Conservation (phyloP, 2,329 filamentous ascomycete genomes). For the Diaporthe longicolla region DNA sequence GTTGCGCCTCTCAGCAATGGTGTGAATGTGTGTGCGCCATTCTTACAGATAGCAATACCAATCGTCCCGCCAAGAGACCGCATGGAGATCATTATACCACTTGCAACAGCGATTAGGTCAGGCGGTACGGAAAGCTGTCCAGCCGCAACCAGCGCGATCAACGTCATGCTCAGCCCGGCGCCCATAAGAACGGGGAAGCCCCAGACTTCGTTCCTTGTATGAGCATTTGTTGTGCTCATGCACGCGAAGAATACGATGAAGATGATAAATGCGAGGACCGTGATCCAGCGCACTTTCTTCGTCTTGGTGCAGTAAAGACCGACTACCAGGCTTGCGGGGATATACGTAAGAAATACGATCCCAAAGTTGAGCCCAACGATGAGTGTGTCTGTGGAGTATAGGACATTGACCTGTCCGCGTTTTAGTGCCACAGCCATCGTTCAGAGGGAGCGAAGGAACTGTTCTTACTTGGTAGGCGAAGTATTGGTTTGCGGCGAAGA, state of each 20-base stretch:
- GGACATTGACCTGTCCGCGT: constrained; percentile 45
- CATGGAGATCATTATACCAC: constrained; percentile 54
- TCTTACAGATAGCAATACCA: constrained; percentile 59
- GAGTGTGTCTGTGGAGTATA: constrained; percentile 55
- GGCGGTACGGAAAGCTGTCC: constrained; percentile 56
- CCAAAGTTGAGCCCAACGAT: constrained; percentile 52
- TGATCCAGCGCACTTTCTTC: constrained; percentile 48
- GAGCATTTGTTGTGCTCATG: constrained; percentile 52
- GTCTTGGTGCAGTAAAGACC: constrained; percentile 51
- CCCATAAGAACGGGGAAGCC: constrained; percentile 56
- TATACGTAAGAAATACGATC: constrained; percentile 51
- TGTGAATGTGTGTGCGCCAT: not conserved
- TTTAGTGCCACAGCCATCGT: not conserved
- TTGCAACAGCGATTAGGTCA: constrained; percentile 52
- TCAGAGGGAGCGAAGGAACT: not conserved
- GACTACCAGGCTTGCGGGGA: constrained; percentile 49
- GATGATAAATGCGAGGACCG: constrained; percentile 48
- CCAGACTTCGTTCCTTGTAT: constrained; percentile 50
- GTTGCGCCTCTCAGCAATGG: not conserved
- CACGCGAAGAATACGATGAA: constrained; percentile 52
- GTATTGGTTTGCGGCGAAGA: constrained; percentile 59
- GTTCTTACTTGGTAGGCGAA: constrained; percentile 54
- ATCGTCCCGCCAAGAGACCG: constrained; percentile 62
- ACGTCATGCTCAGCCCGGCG: constrained; percentile 52
- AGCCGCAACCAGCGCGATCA: constrained; percentile 53